phyloP scores from a whole-genome alignment of 2,329 filamentous ascomycete genomes.

The Diaporthe citri region DNA sequence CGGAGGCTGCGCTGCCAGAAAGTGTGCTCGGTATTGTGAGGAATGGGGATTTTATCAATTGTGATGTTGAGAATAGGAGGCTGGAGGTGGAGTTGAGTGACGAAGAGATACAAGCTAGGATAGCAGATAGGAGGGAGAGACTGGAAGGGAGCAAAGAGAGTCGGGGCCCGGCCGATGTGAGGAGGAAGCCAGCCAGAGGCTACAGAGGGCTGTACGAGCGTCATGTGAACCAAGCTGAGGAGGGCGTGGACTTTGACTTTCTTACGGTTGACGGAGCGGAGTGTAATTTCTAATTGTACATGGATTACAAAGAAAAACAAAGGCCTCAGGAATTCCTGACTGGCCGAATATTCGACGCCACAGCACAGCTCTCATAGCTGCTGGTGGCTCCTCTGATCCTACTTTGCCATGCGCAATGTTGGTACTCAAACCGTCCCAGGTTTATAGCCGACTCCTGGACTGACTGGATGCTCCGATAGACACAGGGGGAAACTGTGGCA shows the following conservation, averaged over 20 bases:
- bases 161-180: constrained; percentile 42
- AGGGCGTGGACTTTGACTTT: constrained; percentile 73
- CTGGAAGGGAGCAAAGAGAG: constrained; percentile 45
- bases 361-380: neutral
- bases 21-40: constrained; percentile 83
- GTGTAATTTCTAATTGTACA: constrained; percentile 4
- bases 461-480: neutral
- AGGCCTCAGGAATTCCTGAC: neutral
- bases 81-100: constrained; percentile 71
- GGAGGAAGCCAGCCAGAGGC: constrained; percentile 57
- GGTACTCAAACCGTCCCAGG: neutral
- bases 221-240: constrained; percentile 70
- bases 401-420: neutral
- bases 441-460: neutral
- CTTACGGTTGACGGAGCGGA: constrained; percentile 59
- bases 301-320: neutral
- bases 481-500: neutral
- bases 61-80: constrained; percentile 78
- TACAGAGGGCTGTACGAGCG: constrained; percentile 72
- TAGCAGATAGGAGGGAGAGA: constrained; percentile 65
- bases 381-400: neutral
- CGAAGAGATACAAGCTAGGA: constrained; percentile 74
- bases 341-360: neutral
- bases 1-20: constrained; percentile 82
- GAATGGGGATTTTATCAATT: constrained; percentile 83